Base-by-base conservation (phyloP, 352 stramenopile species). In the Thraustochytrium sp. region DNA sequence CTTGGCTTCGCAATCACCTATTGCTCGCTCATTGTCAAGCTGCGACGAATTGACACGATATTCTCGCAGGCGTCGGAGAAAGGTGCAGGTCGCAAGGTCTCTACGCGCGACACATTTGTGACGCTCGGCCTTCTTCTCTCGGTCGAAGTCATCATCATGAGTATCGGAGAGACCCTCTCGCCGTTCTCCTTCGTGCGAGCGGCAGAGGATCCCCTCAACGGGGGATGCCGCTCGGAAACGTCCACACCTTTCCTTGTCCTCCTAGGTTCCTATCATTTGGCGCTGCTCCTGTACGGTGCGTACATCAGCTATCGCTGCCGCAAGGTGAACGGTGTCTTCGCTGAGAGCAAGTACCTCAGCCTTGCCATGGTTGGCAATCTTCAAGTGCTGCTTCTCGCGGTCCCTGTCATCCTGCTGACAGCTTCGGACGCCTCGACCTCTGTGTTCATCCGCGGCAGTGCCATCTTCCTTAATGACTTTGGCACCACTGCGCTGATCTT, bases 401-500 rank as follows among this genome's bases (percentile, higher is more conserved):
- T 63, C 8, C 68, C 68, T 18, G 48, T 80, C 31, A 61, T 80
- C 34, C 44, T 64, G 13, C 31, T 80, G 5, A 42, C 40, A 5
- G 68, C 48, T 13, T 1, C 42, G 11, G 46, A 64, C 16, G 31
- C 68, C 2, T 26, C 23, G n/a, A 55, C 68, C 18, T 65, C 48
- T 16, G 38, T 80, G 31, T 80, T 80, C 51, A 51, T 80, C 37
- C 68, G 40, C 5, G 23, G 44, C 29, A 51, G 63, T 23, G 68
- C 40, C 23, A 36, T 80, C 40, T 80, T 80, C 31, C 68, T 80
- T 4, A 80, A 80, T 42, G 68, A 80, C 38, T 42, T 80, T 54
- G 73, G 63, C 53, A 44, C 74, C 18, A 61, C 40, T 13, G 31
- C 36, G 9, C 68, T 80, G 13, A 64, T 80, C 68, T 80, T 80